Evolutionary conservation across 2,329 filamentous ascomycete genomes (phyloP).

Genomic region (Sphaceloma murrayae): DNA sequence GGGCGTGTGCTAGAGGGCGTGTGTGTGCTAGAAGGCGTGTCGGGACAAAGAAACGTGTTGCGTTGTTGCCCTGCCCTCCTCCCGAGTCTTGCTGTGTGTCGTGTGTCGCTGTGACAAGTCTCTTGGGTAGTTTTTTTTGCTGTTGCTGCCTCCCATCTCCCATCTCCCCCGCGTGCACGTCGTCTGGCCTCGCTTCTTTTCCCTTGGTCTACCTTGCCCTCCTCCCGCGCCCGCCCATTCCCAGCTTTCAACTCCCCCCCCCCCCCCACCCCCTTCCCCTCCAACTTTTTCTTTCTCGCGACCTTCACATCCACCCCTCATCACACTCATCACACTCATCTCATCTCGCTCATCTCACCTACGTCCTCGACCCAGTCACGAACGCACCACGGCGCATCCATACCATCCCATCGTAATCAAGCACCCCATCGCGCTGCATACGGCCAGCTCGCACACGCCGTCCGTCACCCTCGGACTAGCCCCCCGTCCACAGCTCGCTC

Average conservation of each 20-base stretch:
- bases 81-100: background rate
- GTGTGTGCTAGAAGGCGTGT: no score
- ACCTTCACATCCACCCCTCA: conserved; percentile 3
- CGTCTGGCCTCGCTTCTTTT: background rate
- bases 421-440: conserved; percentile 9
- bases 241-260: conserved; percentile 2
- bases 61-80: background rate
- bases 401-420: background rate
- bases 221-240: no score
- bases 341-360: background rate
- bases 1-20: no score
- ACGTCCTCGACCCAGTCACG: background rate
- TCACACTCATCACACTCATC: no score
- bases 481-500: conserved; percentile 1
- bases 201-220: no score
- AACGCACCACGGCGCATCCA: background rate
- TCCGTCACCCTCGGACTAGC: background rate
- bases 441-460: conserved; percentile 8
- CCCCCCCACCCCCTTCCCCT: conserved; percentile 3
- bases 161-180: background rate
- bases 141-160: background rate
- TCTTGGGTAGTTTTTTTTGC: background rate
- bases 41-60: conserved; percentile 14
- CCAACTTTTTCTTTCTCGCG: conserved; percentile 12
- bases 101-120: background rate